Evolutionary conservation across 108 stramenopile species (phyloP), one percentile per base, ranked within the genome.

Genomic region (Cyclotella choctawhatcheeana): DNA sequence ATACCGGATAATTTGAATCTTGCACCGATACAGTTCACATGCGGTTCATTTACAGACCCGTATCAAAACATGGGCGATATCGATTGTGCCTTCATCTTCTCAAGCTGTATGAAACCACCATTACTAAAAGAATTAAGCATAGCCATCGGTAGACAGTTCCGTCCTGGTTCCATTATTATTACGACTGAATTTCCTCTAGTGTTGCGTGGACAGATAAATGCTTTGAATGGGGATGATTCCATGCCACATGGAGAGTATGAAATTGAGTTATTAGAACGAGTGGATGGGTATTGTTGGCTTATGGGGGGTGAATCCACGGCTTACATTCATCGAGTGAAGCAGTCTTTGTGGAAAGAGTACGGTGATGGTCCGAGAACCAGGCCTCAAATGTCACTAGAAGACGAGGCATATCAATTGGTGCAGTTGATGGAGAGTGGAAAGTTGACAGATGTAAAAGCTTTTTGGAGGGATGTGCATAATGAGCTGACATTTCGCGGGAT

Each of bases 1-100:
- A n/a, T n/a, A n/a, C n/a, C n/a, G n/a, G n/a, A n/a, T n/a, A n/a
- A 24, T 44, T 40, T 85, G 43, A 76, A 75, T 35, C 20, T 92
- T 37, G 87, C 89, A 48, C 89, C 89, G 8, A 70, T 90, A 14
- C 45, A 79, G 58, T 73, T 93, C 14, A 69, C 68, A 4, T 86
- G 87, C 50, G 92, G 92, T 17, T 89, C 89, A 2, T 93, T 93
- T 73, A 74, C 82, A 10, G 84, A 90, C 73, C 87, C 85, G 0
- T 89, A 90, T 44, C 66, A 77, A 56, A 89, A 88, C 48, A 80
- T 88, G 60, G 88, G 85, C n/a, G 85, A 93, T 66, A 78, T 84
- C 16, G 86, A 93, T 65, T 79, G 80, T 64, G 68, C 90, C 33
- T 93, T 93, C 79, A 76, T 82, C 35, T 93, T 89, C 67, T 90